Evolutionary conservation across 1,284 basidiomycete genomes (phyloP).

Genomic region (Cryptococcus jaspeensis): DNA sequence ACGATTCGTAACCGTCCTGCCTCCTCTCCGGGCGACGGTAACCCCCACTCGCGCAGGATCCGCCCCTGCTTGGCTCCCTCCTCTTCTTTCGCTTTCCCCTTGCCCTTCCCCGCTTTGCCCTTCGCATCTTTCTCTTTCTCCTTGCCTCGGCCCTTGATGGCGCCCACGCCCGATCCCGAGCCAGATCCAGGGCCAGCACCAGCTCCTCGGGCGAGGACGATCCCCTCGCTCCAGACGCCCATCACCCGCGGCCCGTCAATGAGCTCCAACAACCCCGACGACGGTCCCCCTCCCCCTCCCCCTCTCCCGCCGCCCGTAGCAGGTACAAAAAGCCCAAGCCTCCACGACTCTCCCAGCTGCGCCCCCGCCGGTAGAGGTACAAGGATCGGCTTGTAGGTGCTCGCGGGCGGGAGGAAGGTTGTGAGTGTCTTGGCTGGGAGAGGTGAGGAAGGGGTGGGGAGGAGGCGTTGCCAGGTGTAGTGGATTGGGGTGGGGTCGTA

Average conservation of each 20-base stretch:
- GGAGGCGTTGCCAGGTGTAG: slow-evolving; percentile 41
- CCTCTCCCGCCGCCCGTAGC: too few relatives aligned
- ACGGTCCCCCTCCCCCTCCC: slow-evolving; percentile 1
- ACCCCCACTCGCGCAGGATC: slow-evolving; percentile 62
- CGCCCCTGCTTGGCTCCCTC: slow-evolving; percentile 65
- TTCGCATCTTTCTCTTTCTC: slow-evolving; percentile 9
- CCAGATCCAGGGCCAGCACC: slow-evolving; percentile 3
- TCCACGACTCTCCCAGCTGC: slow-evolving; percentile 61
- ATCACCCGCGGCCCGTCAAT: slow-evolving; percentile 20
- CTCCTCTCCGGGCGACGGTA: slow-evolving; percentile 36
- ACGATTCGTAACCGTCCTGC: slow-evolving; percentile 56
- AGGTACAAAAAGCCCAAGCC: slow-evolving; percentile 60
- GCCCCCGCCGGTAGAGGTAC: slow-evolving; percentile 62
- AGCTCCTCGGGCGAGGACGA: slow-evolving; percentile 27
- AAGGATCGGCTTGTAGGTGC: slow-evolving; percentile 68
- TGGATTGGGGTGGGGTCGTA: slow-evolving; percentile 39
- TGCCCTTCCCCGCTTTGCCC: slow-evolving; percentile 22
- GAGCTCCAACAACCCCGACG: slow-evolving; percentile 2
- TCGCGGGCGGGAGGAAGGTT: slow-evolving; percentile 61
- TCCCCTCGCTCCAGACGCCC: slow-evolving; percentile 48
- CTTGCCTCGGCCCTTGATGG: background rate
- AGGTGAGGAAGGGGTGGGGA: slow-evolving; percentile 7
- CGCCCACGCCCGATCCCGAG: background rate
- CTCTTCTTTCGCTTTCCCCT: slow-evolving; percentile 22
- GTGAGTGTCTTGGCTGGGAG: slow-evolving; percentile 60